Conservation (phyloP, 495 filamentous ascomycete genomes). For the Talaromyces liani region DNA sequence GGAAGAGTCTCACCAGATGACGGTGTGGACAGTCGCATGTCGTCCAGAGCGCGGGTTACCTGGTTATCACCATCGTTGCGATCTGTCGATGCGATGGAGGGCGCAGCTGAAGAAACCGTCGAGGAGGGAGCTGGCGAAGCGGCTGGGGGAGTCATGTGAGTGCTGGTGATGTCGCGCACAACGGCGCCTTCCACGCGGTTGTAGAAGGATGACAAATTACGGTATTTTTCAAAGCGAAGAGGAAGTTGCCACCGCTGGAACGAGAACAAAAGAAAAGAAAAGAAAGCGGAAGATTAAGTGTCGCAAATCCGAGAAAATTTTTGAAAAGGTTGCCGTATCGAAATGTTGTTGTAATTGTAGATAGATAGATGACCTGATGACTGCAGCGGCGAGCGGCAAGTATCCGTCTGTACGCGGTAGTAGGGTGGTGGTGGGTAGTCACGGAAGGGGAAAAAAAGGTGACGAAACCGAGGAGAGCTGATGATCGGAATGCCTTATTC, state of each 20-base stretch:
- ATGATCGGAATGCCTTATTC: not conserved
- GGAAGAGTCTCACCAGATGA: constrained; percentile 29
- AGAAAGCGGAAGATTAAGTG: not conserved
- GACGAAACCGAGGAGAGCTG: constrained; percentile 24
- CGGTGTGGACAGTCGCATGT: constrained; percentile 35
- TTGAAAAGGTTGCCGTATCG: not conserved
- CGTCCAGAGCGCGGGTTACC: constrained; percentile 41
- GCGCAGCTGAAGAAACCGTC: constrained; percentile 34
- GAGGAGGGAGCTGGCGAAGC: constrained; percentile 37
- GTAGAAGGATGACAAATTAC: constrained; percentile 7
- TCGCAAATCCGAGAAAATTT: not conserved
- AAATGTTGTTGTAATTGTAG: not conserved
- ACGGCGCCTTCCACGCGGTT: constrained; percentile 8
- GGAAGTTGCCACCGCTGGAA: constrained; percentile 14
- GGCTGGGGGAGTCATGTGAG: constrained; percentile 43
- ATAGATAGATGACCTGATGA: not conserved
- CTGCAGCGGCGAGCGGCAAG: constrained; percentile 6
- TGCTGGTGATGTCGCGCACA: constrained; percentile 14
- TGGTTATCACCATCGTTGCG: constrained; percentile 35
- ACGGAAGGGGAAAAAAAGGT: constrained; percentile 17
- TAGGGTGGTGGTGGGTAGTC: constrained; percentile 6
- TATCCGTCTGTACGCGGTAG: not conserved
- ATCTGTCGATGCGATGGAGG: constrained; percentile 33
- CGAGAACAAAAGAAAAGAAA: constrained; percentile 1
- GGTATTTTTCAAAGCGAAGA: constrained; percentile 14